These are phyloP conservation scores for Populus simonii DNA, from an alignment of 345 rosid species.

Conservation along the genomic window DNA sequence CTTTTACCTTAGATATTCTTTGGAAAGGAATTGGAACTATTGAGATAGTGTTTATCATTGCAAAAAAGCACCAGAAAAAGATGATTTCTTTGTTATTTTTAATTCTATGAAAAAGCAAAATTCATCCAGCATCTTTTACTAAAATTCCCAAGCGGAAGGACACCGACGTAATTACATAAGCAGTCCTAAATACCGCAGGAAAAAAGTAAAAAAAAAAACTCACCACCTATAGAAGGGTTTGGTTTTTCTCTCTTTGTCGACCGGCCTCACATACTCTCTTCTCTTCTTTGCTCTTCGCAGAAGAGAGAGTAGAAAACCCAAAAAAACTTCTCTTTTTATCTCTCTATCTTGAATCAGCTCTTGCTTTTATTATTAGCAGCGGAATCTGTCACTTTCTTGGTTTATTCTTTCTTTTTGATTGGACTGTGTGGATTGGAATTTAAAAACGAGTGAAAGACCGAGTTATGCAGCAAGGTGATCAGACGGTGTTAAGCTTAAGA, in stretches of 20 bases:
- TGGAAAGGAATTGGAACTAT: no score
- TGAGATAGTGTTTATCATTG: no score
- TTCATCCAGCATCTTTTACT: neutral
- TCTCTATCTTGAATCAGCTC: neutral
- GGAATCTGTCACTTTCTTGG: slow-evolving; percentile 20
- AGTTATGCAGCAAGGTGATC: slow-evolving; percentile 97
- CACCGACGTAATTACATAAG: slow-evolving; percentile 12
- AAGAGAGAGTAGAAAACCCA: slow-evolving; percentile 46
- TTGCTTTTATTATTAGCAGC: slow-evolving; percentile 14
- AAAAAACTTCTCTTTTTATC: neutral
- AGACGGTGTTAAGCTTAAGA: slow-evolving; percentile 92
- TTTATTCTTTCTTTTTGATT: slow-evolving; percentile 18
- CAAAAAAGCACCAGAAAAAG: no score
- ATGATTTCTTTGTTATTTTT: no score
- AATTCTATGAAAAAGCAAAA: no score
- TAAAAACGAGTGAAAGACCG: slow-evolving; percentile 28
- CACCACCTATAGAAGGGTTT: slow-evolving; percentile 42
- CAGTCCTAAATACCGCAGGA: neutral
- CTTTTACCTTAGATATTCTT: no score
- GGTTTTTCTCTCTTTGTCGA: slow-evolving; percentile 9
- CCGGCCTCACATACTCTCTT: slow-evolving; percentile 27
- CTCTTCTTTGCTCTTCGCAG: slow-evolving; percentile 43
- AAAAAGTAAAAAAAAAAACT: neutral
- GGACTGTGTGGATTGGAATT: slow-evolving; percentile 36
- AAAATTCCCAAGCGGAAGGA: slow-evolving; percentile 11